Conservation (phyloP, 345 rosid genomes). For the Acer campestre region DNA sequence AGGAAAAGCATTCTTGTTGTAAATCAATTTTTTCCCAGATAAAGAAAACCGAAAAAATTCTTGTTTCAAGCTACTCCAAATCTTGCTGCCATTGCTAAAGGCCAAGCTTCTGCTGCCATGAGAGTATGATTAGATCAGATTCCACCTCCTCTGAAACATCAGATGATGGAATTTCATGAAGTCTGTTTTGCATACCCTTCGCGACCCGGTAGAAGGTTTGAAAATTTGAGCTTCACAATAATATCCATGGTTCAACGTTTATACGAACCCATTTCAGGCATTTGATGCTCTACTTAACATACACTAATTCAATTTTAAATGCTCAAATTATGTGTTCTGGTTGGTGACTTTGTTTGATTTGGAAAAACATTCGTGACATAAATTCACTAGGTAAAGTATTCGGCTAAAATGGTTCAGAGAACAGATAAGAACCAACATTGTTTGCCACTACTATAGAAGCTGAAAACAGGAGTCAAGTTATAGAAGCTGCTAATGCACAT, state of each 20-base stretch:
- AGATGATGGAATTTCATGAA: slow-evolving; percentile 44
- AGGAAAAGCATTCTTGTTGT: slow-evolving; percentile 55
- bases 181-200: slow-evolving; percentile 77
- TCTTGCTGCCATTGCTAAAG: slow-evolving; percentile 76
- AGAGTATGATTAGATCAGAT: slow-evolving; percentile 48
- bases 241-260: slow-evolving; percentile 84
- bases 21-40: slow-evolving; percentile 16
- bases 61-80: slow-evolving; percentile 68
- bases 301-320: neutral
- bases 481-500: slow-evolving; percentile 81
- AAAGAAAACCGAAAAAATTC: neutral
- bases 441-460: slow-evolving; percentile 71
- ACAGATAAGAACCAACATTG: slow-evolving; percentile 86
- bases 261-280: slow-evolving; percentile 82
- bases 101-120: slow-evolving; percentile 66
- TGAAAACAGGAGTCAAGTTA: slow-evolving; percentile 51
- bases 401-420: slow-evolving; percentile 75
- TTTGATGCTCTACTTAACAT: neutral
- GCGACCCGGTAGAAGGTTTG: slow-evolving; percentile 57
- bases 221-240: slow-evolving; percentile 65
- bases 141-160: slow-evolving; percentile 27
- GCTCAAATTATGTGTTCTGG: neutral
- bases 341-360: neutral
- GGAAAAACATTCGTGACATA: neutral
- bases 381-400: slow-evolving; percentile 52